Evolutionary conservation across 148 eudicot genomes (phyloP).

Genomic region (Arbutus unedo): DNA sequence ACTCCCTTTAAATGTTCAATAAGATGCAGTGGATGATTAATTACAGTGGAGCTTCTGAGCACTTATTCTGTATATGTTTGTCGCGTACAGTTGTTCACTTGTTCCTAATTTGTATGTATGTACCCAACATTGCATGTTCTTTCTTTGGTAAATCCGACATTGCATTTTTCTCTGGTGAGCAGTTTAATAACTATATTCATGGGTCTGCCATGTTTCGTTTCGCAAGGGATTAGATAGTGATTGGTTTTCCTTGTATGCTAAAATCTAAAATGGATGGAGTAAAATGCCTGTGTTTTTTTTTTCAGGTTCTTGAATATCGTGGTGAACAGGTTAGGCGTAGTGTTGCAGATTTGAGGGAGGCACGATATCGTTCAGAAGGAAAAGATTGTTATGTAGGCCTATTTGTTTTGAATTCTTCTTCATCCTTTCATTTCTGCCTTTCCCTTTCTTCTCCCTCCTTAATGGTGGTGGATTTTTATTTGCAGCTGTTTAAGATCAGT

Average conservation of each 20-base stretch:
- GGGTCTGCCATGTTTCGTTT: background rate
- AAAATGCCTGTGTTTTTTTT: background rate
- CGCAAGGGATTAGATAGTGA: background rate
- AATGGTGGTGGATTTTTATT: slow-evolving; percentile 13
- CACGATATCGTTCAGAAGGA: slow-evolving; percentile 70
- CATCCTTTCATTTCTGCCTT: background rate
- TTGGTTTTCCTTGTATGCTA: background rate
- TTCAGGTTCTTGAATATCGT: slow-evolving; percentile 70
- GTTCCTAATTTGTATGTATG: background rate
- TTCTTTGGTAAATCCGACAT: background rate
- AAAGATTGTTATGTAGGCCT: slow-evolving; percentile 94
- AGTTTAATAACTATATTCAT: background rate
- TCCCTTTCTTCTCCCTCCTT: background rate
- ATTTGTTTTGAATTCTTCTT: slow-evolving; percentile 1
- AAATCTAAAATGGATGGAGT: background rate
- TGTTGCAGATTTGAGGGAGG: slow-evolving; percentile 95
- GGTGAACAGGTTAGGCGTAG: slow-evolving; percentile 98
- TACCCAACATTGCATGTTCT: background rate
- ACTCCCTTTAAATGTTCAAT: background rate
- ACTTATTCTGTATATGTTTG: background rate
- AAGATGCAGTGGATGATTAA: background rate
- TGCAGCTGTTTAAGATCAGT: slow-evolving; percentile 94
- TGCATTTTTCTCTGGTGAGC: background rate
- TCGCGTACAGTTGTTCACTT: background rate
- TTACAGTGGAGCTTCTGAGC: background rate